Evolutionary conservation across 176 grass and related monocot genomes (phyloP).

Genomic region (Lolium multiflorum): DNA sequence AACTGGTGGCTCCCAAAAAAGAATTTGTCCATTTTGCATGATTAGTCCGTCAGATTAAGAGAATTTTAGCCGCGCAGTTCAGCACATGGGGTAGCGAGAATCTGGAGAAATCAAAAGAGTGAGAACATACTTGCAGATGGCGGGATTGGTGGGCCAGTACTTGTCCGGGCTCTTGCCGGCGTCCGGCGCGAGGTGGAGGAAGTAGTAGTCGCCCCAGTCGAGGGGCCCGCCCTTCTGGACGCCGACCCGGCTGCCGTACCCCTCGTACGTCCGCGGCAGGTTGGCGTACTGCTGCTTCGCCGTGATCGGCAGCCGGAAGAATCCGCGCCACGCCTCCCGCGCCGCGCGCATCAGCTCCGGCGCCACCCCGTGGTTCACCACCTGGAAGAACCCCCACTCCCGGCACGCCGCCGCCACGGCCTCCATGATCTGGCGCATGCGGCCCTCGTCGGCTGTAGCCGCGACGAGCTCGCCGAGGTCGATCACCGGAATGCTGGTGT

Average conservation of each 20-base stretch:
- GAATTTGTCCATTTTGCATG: not conserved
- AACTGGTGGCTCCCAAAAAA: not conserved
- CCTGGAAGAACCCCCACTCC: slow-evolving; percentile 90
- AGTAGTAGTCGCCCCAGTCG: slow-evolving; percentile 97
- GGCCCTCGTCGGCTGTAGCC: not conserved
- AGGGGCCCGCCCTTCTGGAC: slow-evolving; percentile 82
- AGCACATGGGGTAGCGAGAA: not conserved
- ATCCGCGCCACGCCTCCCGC: slow-evolving; percentile 68
- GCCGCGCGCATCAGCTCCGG: slow-evolving; percentile 59
- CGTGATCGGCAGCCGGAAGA: slow-evolving; percentile 66
- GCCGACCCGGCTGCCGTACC: slow-evolving; percentile 87
- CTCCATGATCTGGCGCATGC: slow-evolving; percentile 28
- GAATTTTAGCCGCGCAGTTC: not conserved
- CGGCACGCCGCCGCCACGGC: slow-evolving; percentile 67
- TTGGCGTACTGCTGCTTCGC: slow-evolving; percentile 76
- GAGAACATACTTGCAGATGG: slow-evolving; percentile 60
- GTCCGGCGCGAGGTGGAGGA: slow-evolving; percentile 69
- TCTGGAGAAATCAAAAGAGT: not conserved
- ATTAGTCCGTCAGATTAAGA: not conserved
- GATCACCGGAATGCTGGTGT: slow-evolving; percentile 66
- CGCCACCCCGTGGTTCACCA: slow-evolving; percentile 79
- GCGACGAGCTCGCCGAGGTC: slow-evolving; percentile 57
- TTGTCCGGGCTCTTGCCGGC: slow-evolving; percentile 49
- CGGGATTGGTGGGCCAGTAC: slow-evolving; percentile 63
- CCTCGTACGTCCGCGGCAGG: slow-evolving; percentile 81